phyloP scores from a whole-genome alignment of 2,329 filamentous ascomycete species.

The Penicillium occitanis region DNA sequence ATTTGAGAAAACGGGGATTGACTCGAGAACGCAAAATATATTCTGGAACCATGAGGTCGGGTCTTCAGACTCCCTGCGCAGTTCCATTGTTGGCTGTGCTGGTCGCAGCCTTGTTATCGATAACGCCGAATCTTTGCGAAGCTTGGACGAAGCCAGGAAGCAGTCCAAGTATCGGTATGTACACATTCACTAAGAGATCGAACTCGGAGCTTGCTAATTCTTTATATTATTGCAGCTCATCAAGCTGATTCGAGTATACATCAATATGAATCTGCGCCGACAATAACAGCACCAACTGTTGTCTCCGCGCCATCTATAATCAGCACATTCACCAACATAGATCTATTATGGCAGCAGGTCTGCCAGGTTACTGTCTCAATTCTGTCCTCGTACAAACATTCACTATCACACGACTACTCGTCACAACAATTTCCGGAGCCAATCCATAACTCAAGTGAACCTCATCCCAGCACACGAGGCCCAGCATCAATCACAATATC shows the following conservation, averaged over 20 bases:
- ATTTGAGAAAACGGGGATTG: neutral
- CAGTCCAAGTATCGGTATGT: slow-evolving; percentile 9
- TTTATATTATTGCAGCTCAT: neutral
- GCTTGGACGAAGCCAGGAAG: slow-evolving; percentile 10
- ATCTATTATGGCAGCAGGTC: slow-evolving; percentile 20
- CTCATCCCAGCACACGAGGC: neutral
- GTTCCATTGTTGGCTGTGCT: slow-evolving; percentile 18
- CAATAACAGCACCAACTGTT: neutral
- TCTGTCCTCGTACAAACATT: neutral
- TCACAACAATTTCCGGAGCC: slow-evolving; percentile 1
- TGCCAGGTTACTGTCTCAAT: slow-evolving; percentile 10
- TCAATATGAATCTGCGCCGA: neutral
- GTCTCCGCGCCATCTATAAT: neutral
- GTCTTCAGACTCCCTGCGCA: slow-evolving; percentile 16
- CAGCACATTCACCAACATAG: slow-evolving; percentile 10
- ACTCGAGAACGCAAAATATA: neutral
- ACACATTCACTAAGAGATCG: neutral
- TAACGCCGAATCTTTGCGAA: slow-evolving; percentile 19
- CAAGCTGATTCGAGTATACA: neutral
- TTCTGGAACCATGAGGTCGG: slow-evolving; percentile 14
- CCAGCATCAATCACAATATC: slow-evolving; percentile 13
- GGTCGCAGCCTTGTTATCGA: slow-evolving; percentile 17
- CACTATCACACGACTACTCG: neutral
- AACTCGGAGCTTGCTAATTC: neutral
- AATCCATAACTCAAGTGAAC: neutral